These are phyloP conservation scores for Aspergillus aculeatus DNA, from an alignment of 2,329 filamentous ascomycete genomes.

Conservation along the genomic window DNA sequence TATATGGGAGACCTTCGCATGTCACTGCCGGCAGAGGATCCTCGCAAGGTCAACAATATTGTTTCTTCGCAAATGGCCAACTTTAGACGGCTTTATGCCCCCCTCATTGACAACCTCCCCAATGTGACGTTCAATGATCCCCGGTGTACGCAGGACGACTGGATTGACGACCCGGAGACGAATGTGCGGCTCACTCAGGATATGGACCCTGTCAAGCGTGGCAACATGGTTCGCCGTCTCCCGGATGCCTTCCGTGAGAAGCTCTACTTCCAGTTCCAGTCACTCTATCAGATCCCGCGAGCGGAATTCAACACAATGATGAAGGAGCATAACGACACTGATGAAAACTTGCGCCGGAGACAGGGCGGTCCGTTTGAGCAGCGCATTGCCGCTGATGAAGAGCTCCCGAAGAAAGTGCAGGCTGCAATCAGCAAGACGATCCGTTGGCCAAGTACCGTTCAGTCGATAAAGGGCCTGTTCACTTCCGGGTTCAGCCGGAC, in stretches of 20 bases:
- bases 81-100: constrained; percentile 87
- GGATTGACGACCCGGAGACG: constrained; percentile 62
- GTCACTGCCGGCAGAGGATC: constrained; percentile 84
- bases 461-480: constrained; percentile 79
- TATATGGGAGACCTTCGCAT: constrained; percentile 98
- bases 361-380: constrained; percentile 83
- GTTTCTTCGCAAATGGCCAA: constrained; percentile 87
- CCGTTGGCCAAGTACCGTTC: constrained; percentile 84
- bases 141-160: constrained; percentile 57
- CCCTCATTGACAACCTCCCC: constrained; percentile 83
- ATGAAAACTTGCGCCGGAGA: constrained; percentile 66
- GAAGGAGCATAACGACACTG: constrained; percentile 68
- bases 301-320: constrained; percentile 84
- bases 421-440: constrained; percentile 83
- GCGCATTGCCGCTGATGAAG: constrained; percentile 71
- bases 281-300: constrained; percentile 80
- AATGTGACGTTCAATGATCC: constrained; percentile 77
- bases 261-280: constrained; percentile 92
- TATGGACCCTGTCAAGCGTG: constrained; percentile 85
- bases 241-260: constrained; percentile 83
- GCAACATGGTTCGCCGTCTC: constrained; percentile 93
- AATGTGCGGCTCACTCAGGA: constrained; percentile 77
- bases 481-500: constrained; percentile 72
- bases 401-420: constrained; percentile 69
- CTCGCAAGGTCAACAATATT: constrained; percentile 89